Evolutionary conservation across 257 asterid genomes (phyloP).

Genomic region (Cynanchum wilfordii): DNA sequence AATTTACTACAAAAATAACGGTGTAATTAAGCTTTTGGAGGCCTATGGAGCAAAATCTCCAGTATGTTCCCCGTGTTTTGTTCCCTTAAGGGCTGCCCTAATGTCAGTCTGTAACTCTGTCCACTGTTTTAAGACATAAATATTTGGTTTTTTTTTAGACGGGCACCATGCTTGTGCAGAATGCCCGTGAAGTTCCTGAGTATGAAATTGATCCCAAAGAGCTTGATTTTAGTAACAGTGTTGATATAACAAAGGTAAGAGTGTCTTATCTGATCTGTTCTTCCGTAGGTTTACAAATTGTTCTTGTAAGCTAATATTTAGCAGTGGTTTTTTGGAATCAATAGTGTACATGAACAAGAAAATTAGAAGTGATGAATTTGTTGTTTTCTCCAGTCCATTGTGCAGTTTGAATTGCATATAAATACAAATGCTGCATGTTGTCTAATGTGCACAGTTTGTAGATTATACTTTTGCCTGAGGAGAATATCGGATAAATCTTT

Average conservation of each 20-base stretch:
- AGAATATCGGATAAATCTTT: neutral
- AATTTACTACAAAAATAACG: constrained; percentile 61
- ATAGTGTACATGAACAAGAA: neutral
- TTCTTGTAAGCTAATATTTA: neutral
- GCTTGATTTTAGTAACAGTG: constrained; percentile 76
- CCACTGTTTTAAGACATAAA: constrained; percentile 10
- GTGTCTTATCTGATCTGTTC: neutral
- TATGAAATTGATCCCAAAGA: constrained; percentile 75
- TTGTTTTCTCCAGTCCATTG: neutral
- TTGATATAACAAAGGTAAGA: constrained; percentile 70
- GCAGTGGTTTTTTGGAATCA: neutral
- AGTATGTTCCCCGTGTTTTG: constrained; percentile 30
- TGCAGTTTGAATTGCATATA: neutral
- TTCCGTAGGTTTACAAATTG: neutral
- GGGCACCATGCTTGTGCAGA: constrained; percentile 85
- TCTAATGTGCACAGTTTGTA: no score
- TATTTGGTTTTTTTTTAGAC: constrained; percentile 37
- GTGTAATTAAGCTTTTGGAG: constrained; percentile 71
- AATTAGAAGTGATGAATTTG: neutral
- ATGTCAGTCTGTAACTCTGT: neutral
- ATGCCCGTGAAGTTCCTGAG: constrained; percentile 76
- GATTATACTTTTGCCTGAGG: neutral
- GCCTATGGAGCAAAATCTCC: constrained; percentile 64
- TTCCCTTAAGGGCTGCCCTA: neutral
- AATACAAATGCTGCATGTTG: neutral